These are phyloP conservation scores for Lepiota subincarnata DNA, from an alignment of 768 basidiomycete species.

Conservation along the genomic window DNA sequence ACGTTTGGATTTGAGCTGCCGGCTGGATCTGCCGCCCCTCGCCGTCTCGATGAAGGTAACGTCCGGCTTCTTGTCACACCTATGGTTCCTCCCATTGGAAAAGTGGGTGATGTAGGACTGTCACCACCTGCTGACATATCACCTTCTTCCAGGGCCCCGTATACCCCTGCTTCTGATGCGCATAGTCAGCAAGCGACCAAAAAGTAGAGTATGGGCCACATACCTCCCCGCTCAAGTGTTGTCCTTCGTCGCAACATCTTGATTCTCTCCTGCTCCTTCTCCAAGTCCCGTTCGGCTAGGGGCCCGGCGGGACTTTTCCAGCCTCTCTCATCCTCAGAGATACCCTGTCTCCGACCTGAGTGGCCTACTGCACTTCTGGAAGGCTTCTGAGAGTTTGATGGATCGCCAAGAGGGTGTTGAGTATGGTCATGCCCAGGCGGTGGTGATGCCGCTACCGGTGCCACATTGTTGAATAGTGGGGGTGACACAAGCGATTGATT, in stretches of 20 bases:
- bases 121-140: slow-evolving; percentile 49
- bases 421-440: neutral
- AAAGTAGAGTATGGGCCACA: slow-evolving; percentile 11
- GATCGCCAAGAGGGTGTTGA: slow-evolving; percentile 14
- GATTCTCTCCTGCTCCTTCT: slow-evolving; percentile 29
- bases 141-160: slow-evolving; percentile 18
- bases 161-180: neutral
- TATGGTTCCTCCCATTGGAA: slow-evolving; percentile 27
- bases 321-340: neutral
- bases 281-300: slow-evolving; percentile 19
- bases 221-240: slow-evolving; percentile 44
- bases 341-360: neutral
- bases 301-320: slow-evolving; percentile 8
- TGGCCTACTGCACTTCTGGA: neutral
- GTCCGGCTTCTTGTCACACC: slow-evolving; percentile 62
- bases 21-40: slow-evolving; percentile 15
- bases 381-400: neutral
- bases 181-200: neutral
- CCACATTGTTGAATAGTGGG: neutral
- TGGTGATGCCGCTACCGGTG: neutral
- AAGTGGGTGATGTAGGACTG: slow-evolving; percentile 27
- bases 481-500: slow-evolving; percentile 5
- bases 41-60: slow-evolving; percentile 44
- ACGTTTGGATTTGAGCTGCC: slow-evolving; percentile 8
- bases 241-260: slow-evolving; percentile 54